Evolutionary conservation across 1,284 basidiomycete genomes (phyloP), one percentile per base, ranked within the genome.

Genomic region (Apiotrichum laibachii): DNA sequence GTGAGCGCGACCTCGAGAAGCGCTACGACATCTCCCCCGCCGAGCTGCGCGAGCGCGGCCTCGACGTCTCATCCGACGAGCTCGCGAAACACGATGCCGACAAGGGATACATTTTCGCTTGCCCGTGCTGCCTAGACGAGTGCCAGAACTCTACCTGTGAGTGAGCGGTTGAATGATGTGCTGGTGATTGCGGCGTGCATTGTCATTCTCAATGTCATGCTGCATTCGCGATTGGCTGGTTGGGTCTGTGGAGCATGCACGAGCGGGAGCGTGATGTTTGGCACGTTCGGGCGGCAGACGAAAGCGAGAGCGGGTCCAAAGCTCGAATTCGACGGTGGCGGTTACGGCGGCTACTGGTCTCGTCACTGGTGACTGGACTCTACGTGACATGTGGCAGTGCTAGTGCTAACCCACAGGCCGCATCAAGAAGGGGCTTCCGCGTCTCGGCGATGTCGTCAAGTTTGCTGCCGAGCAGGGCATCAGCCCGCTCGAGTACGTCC

Each of bases 141-240:
- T 75, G 72, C 53, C 63, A 71, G 53, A 63, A 61, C 43, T 63
- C 69, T n/a, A 55, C 50, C 5, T 74, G 72, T 72, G 35, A 63
- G 70, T 70, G 18, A 18, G 39, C 4, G n/a, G 16, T 44, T 31
- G 26, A 31, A 31, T 31, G 18, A 11, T 33, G 34, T 15, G 12
- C 8, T 15, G 12, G 10, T 13, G 45, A 12, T 22, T n/a, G n/a
- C n/a, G 45, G 45, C 8, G 45, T 5, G 45, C 7, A 5, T 37
- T 10, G n/a, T n/a, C 26, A 31, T 31, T 31, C 4, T 7, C 26
- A 31, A 7, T n/a, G 5, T 9, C 34, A 26, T 15, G 40, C 22
- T 15, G 26, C 15, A 16, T 31, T 31, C 26, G 26, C 26, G 26
- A 31, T 31, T 31, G 26, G 26, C 26, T 31, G 26, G 26, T 7